phyloP scores from a whole-genome alignment of 148 eudicot species.

The Talinum fruticosum region DNA sequence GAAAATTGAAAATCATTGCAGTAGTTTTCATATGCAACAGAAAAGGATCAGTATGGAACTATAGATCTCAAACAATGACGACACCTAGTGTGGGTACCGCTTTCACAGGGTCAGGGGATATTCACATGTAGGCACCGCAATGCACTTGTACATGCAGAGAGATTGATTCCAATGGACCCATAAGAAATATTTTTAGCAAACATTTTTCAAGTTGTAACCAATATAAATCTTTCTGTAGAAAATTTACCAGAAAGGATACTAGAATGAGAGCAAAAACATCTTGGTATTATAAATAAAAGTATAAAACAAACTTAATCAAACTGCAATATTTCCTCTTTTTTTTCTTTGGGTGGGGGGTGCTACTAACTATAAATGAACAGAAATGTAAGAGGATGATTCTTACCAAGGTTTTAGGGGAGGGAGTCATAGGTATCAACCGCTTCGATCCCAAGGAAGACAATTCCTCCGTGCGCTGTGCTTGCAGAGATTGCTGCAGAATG shows the following conservation, averaged over 20 bases:
- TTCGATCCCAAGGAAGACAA: slow-evolving; percentile 70
- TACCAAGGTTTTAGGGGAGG: slow-evolving; percentile 65
- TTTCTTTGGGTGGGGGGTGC: background rate
- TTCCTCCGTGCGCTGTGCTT: slow-evolving; percentile 66
- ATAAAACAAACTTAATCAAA: background rate
- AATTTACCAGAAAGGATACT: background rate
- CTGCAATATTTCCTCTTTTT: background rate
- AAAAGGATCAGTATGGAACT: too few relatives aligned
- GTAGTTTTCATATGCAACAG: background rate
- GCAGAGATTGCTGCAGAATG: slow-evolving; percentile 53
- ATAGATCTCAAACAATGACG: too few relatives aligned
- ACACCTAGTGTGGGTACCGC: too few relatives aligned
- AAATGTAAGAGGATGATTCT: slow-evolving; percentile 7
- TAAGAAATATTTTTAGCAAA: too few relatives aligned
- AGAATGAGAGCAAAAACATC: background rate
- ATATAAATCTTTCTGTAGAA: background rate
- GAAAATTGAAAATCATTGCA: slow-evolving; percentile 4
- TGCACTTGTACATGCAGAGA: too few relatives aligned
- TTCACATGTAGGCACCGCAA: too few relatives aligned
- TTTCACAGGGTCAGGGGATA: too few relatives aligned
- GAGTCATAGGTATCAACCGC: slow-evolving; percentile 70
- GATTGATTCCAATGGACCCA: too few relatives aligned
- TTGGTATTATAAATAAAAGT: background rate
- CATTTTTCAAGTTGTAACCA: too few relatives aligned
- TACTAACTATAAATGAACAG: background rate